These are phyloP conservation scores for Ustilago bromivora DNA, from an alignment of 1,284 basidiomycete species.

Conservation along the genomic window DNA sequence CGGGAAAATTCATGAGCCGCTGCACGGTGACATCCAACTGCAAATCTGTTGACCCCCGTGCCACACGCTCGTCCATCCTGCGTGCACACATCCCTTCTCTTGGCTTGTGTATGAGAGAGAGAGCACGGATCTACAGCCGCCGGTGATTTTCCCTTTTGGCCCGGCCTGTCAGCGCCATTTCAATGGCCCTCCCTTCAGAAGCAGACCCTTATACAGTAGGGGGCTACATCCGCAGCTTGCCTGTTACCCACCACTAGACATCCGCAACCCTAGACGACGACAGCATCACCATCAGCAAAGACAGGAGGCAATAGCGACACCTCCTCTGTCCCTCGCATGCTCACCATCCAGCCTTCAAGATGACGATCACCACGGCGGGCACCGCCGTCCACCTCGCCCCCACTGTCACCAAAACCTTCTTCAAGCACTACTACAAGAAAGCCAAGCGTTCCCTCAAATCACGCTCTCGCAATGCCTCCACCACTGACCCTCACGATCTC, in stretches of 20 bases:
- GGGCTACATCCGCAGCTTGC: neutral
- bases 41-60: slow-evolving; percentile 1
- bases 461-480: slow-evolving; percentile 10
- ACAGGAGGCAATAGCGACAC: neutral
- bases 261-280: neutral
- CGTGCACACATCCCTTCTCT: neutral
- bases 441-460: slow-evolving; percentile 42
- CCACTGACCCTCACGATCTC: slow-evolving; percentile 10
- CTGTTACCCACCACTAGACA: neutral
- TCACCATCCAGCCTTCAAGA: slow-evolving; percentile 9
- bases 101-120: neutral
- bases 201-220: neutral
- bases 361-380: slow-evolving; percentile 64
- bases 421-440: slow-evolving; percentile 63
- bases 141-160: slow-evolving; percentile 3
- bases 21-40: slow-evolving; percentile 17
- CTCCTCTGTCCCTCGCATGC: neutral
- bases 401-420: slow-evolving; percentile 63
- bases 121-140: slow-evolving; percentile 1
- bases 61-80: neutral
- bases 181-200: neutral
- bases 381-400: slow-evolving; percentile 60
- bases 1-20: slow-evolving; percentile 8
- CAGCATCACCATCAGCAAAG: neutral
- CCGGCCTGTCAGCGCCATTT: neutral